These are phyloP conservation scores for Insectozyma bohioensis DNA, from an alignment of 1,139 yeast genomes.

Conservation along the genomic window DNA sequence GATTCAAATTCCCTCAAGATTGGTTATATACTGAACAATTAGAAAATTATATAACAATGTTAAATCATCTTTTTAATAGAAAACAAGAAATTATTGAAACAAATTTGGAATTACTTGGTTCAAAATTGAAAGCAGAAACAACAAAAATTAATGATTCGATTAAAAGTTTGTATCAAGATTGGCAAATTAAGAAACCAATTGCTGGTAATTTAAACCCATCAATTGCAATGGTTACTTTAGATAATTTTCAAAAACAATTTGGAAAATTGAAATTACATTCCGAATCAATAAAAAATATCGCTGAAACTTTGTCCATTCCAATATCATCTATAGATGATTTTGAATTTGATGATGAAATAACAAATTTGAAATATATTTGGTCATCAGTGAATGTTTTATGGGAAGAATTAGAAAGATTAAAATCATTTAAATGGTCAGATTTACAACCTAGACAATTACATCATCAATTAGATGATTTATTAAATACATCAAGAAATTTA, in stretches of 20 bases:
- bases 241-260: conserved; percentile 37
- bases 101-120: conserved; percentile 41
- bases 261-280: conserved; percentile 19
- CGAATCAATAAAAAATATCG: conserved; percentile 38
- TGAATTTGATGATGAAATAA: conserved; percentile 47
- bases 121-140: conserved; percentile 44
- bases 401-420: conserved; percentile 48
- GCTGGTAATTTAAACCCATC: conserved; percentile 42
- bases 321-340: conserved; percentile 29
- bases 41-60: conserved; percentile 47
- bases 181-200: conserved; percentile 38
- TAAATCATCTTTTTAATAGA: conserved; percentile 41
- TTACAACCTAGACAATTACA: conserved; percentile 50
- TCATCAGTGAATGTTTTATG: conserved; percentile 55
- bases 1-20: conserved; percentile 49
- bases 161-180: conserved; percentile 23
- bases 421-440: conserved; percentile 49
- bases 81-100: conserved; percentile 41
- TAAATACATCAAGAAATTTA: conserved; percentile 48
- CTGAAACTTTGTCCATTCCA: conserved; percentile 41
- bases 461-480: conserved; percentile 50
- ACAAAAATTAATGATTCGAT: conserved; percentile 36
- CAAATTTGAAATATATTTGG: conserved; percentile 68
- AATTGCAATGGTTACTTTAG: conserved; percentile 49
- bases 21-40: conserved; percentile 71